These are phyloP conservation scores for Fusarium sp. DNA, from an alignment of 2,329 filamentous ascomycete genomes.

Conservation along the genomic window DNA sequence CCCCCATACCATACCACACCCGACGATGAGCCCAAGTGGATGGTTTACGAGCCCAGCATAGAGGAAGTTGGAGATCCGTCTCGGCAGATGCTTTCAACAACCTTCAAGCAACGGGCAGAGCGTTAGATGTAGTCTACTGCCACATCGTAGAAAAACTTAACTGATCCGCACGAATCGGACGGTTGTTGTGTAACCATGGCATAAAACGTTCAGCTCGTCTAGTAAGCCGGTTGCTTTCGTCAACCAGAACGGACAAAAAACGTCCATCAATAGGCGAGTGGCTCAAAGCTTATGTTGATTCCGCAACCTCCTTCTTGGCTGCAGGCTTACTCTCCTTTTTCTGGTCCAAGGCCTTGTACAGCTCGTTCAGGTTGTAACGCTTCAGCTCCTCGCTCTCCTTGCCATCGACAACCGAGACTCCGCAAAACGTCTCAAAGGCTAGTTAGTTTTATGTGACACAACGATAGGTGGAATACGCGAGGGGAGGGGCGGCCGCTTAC, in stretches of 20 bases:
- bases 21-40: slow-evolving; percentile 5
- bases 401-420: slow-evolving; percentile 80
- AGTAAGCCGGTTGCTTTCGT: slow-evolving; percentile 10
- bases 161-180: neutral
- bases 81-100: neutral
- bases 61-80: slow-evolving; percentile 1
- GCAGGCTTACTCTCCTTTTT: slow-evolving; percentile 30
- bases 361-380: slow-evolving; percentile 80
- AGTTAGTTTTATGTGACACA: slow-evolving; percentile 33
- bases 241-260: slow-evolving; percentile 22
- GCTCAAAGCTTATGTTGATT: slow-evolving; percentile 33
- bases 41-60: neutral
- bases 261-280: slow-evolving; percentile 8
- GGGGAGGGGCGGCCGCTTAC: slow-evolving; percentile 56
- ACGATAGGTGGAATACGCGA: slow-evolving; percentile 38
- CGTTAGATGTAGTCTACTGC: neutral
- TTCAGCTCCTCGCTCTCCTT: slow-evolving; percentile 78
- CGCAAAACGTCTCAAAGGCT: slow-evolving; percentile 72
- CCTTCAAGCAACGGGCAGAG: neutral
- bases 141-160: neutral
- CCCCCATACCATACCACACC: neutral
- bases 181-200: slow-evolving; percentile 15
- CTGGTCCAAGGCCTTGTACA: slow-evolving; percentile 62
- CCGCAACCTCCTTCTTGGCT: slow-evolving; percentile 29
- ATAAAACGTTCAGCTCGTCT: slow-evolving; percentile 13